Percentiles rank a stretch among this genome's conserved stretches.
Conservation (phyloP, 768 basidiomycete genomes). For the Thelephora aurantiotincta region DNA sequence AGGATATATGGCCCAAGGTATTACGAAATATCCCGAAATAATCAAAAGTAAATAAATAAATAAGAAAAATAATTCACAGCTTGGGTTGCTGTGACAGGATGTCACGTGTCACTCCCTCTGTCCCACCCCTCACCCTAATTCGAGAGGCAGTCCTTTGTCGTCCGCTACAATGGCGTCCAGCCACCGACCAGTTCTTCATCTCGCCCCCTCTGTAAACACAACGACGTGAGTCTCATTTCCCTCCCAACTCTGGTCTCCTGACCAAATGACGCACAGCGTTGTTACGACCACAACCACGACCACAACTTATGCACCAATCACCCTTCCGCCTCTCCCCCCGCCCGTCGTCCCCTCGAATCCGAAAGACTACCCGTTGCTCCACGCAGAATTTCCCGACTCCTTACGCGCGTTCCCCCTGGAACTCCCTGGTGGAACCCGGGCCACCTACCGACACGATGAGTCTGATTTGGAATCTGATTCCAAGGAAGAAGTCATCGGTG, state of each 20-base stretch:
- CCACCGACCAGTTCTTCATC: constrained; percentile 51
- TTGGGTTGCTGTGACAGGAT: too few relatives aligned
- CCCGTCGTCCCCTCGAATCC: constrained; percentile 62
- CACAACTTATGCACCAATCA: constrained; percentile 82
- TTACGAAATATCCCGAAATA: too few relatives aligned
- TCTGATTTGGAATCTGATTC: constrained; percentile 57
- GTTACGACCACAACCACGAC: constrained; percentile 89
- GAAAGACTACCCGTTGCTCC: constrained; percentile 66
- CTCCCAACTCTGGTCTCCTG: background rate
- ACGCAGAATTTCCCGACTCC: constrained; percentile 59
- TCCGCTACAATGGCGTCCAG: constrained; percentile 40
- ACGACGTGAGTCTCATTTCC: constrained; percentile 46
- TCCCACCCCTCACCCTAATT: too few relatives aligned
- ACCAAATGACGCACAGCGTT: constrained; percentile 33
- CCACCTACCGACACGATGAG: constrained; percentile 64
- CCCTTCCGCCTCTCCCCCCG: constrained; percentile 57
- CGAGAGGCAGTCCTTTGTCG: constrained; percentile 3
- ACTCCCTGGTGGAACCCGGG: constrained; percentile 70
- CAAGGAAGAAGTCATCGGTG: constrained; percentile 50
- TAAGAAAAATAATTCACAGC: too few relatives aligned
- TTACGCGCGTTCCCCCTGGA: constrained; percentile 64
- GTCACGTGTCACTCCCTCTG: constrained; percentile 1
- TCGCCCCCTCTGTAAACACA: constrained; percentile 74
- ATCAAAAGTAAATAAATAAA: too few relatives aligned
- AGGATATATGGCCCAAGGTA: too few relatives aligned